Conservation (phyloP, 2,329 filamentous ascomycete genomes). For the Magnaporthales sp. region DNA sequence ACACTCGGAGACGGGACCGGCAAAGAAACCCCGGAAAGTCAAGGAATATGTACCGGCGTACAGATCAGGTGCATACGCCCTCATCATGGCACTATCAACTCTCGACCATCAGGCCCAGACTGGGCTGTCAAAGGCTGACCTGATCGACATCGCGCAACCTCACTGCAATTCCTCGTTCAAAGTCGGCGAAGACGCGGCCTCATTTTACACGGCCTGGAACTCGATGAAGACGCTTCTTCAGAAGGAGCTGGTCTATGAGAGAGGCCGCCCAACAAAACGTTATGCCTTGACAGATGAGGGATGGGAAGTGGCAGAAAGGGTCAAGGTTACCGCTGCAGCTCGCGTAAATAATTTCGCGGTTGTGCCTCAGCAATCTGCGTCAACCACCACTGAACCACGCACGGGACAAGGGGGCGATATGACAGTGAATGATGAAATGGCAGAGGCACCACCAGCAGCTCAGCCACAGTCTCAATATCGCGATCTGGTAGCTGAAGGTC, state of each 20-base stretch:
- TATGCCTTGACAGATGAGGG: constrained; percentile 71
- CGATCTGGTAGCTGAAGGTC: constrained; percentile 31
- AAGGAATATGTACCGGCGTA: constrained; percentile 65
- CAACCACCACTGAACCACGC: too few relatives aligned
- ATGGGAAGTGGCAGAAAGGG: constrained; percentile 62
- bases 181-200: constrained; percentile 55
- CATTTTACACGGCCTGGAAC: constrained; percentile 73
- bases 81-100: constrained; percentile 58
- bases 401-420: not conserved
- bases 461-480: constrained; percentile 17
- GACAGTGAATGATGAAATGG: constrained; percentile 3
- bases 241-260: constrained; percentile 67
- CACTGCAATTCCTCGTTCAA: constrained; percentile 68
- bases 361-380: not conserved
- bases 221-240: constrained; percentile 69
- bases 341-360: constrained; percentile 5
- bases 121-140: constrained; percentile 57
- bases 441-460: constrained; percentile 1
- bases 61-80: constrained; percentile 66
- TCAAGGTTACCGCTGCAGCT: constrained; percentile 35
- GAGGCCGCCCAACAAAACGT: constrained; percentile 56
- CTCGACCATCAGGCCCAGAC: constrained; percentile 43
- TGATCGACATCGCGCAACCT: constrained; percentile 62
- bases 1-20: constrained; percentile 20
- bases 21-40: constrained; percentile 50